These are phyloP conservation scores for Mortierella sp. DNA, from an alignment of 371 early-diverging fungal species.

Conservation along the genomic window DNA sequence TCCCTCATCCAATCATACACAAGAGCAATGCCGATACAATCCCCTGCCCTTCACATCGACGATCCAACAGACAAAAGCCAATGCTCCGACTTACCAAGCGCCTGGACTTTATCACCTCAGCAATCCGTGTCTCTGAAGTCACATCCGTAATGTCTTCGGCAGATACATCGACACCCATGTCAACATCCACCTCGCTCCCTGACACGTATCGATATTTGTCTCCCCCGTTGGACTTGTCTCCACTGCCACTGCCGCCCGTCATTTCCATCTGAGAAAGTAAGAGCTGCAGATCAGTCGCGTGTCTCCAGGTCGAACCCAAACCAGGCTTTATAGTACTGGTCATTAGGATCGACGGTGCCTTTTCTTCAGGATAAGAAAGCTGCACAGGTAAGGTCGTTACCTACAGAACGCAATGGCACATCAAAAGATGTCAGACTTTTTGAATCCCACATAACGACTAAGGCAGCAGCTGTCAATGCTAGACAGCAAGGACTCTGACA, in stretches of 20 bases:
- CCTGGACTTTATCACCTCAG: constrained; percentile 43
- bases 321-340: constrained; percentile 34
- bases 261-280: constrained; percentile 24
- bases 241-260: neutral
- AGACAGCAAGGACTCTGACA: neutral
- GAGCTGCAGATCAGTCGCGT: constrained; percentile 43
- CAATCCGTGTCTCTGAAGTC: constrained; percentile 12
- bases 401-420: constrained; percentile 5
- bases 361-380: constrained; percentile 33
- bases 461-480: neutral
- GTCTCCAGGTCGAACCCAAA: constrained; percentile 41
- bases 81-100: constrained; percentile 24
- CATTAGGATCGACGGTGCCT: constrained; percentile 40
- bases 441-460: neutral
- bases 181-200: neutral
- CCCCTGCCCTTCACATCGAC: neutral
- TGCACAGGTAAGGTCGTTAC: constrained; percentile 35
- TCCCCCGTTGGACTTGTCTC: neutral
- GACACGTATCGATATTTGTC: neutral
- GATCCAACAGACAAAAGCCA: neutral
- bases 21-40: neutral
- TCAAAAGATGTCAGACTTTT: neutral
- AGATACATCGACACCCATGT: neutral
- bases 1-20: neutral
- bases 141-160: neutral